phyloP scores from a whole-genome alignment of 2,329 filamentous ascomycete genomes.

The Microthyrium microscopicum region DNA sequence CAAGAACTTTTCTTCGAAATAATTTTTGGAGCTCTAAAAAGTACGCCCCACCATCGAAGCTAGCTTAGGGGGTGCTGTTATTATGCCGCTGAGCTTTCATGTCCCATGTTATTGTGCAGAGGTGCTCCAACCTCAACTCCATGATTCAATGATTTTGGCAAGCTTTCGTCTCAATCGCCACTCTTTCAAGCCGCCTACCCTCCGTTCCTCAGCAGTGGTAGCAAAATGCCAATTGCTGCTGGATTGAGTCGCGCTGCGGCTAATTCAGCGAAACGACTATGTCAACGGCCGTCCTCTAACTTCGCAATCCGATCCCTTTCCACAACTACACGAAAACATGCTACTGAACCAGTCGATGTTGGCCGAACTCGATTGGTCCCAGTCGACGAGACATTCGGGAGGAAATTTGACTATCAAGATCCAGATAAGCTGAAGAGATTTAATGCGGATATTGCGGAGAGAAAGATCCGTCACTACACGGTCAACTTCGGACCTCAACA shows the following conservation, averaged over 20 bases:
- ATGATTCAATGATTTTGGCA: too few relatives aligned
- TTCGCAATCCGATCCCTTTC: conserved; percentile 43
- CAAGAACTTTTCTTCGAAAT: neutral
- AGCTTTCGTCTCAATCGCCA: conserved; percentile 8
- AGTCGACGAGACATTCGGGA: conserved; percentile 46
- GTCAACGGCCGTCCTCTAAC: conserved; percentile 31
- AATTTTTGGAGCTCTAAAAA: conserved; percentile 1
- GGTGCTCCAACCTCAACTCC: too few relatives aligned
- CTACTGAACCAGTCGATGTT: conserved; percentile 32
- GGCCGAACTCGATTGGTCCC: conserved; percentile 44
- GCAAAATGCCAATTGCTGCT: conserved; percentile 43
- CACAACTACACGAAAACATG: conserved; percentile 44
- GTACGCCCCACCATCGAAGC: too few relatives aligned
- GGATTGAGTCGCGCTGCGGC: conserved; percentile 57
- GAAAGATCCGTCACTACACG: conserved; percentile 96
- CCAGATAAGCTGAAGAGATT: conserved; percentile 27
- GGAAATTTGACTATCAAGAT: conserved; percentile 29
- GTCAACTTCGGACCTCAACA: conserved; percentile 99
- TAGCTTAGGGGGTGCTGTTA: too few relatives aligned
- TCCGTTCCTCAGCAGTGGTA: conserved; percentile 13
- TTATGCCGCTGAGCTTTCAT: too few relatives aligned
- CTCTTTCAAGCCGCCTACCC: conserved; percentile 18
- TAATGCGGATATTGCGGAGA: conserved; percentile 35
- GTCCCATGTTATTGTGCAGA: too few relatives aligned
- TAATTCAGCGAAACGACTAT: conserved; percentile 52